Base-by-base conservation (phyloP, 2,329 filamentous ascomycete genomes). In the Colletotrichum eleusines region DNA sequence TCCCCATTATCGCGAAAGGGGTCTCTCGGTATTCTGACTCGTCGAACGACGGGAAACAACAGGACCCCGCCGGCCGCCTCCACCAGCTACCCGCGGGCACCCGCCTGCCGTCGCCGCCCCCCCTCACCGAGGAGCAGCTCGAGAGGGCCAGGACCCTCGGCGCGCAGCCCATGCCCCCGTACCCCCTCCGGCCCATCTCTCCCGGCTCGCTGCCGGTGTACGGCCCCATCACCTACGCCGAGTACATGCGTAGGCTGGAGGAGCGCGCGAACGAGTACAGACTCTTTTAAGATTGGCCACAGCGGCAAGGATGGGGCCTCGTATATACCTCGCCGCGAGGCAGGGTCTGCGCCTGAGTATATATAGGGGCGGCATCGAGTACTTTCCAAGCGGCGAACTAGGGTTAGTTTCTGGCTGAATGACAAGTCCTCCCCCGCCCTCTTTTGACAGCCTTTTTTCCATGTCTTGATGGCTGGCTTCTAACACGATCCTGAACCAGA, bases 11-110 rank as follows among this genome's bases (percentile, higher is more conserved):
- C 26, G 12, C 23, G 12, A 2, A 20, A 46, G 9, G 26, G 12
- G 14, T 46, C 5, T 53, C 7, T 53, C 16, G 7, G 16, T 20
- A 5, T 35, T n/a, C 51, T 68, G 14, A 63, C n/a, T 20, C 59
- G 5, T 11, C 26, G 7, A n/a, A 44, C 42, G 20, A 26, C 5
- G 44, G 18, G n/a, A n/a, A 7, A 26, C 16, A 2, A 11, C 11
- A 70, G 68, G 68, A 71, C 20, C 63, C 63, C n/a, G 68, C 68
- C 9, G 68, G 68, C n/a, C 63, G 63, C n/a, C 68, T 71, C n/a
- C 63, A 51, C 18, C 23, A 58, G n/a, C 26, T 71, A 16, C 68
- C 68, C 23, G 26, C 31, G 14, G 68, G 68, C 18, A 66, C 68
- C 2, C 55, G 50, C 8, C 57, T 71, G 7, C 68, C 68, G 0